Base-by-base conservation (phyloP, 2,329 filamentous ascomycete genomes). In the Ceratocystis eucalypticola region DNA sequence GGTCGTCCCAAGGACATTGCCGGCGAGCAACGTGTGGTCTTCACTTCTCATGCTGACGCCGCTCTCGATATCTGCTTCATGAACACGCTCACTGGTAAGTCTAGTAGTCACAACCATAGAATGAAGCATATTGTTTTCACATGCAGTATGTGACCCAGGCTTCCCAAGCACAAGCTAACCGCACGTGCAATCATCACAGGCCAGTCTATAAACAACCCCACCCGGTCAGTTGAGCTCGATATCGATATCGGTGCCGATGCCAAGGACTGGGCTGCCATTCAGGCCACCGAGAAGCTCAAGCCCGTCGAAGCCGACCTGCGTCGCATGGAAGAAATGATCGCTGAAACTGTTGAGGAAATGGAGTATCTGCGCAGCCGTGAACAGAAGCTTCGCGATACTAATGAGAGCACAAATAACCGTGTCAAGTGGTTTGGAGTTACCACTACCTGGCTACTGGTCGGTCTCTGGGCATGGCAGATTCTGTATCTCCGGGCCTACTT, bases 381-480 rank as follows among this genome's bases (percentile, higher is more conserved):
- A 82, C 91, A 96, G 84, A 96, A 91, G 81, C 83, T 99, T 72
- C 84, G 94, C 75, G 93, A 99, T 79, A 99, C 94, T 71, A 99
- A 99, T 77, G 94, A 99, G 87, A 97, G 93, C 82, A 99, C 94
- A 71, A 99, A 99, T 79, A 94, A 89, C 78, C 85, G 94, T 68
- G 94, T 99, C 73, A 99, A 97, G 82, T 97, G 91, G 91, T 99
- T 99, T 77, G 93, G 93, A 62, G 86, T 96, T 75, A 85, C 87
- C 70, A 97, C 93, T 33, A 97, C 96, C 79, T 88, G 91, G 69
- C 87, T 96, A 81, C 80, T 99, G 71, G 81, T 96, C 71, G 89
- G 84, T 44, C 80, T 99, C 72, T 96, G 94, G 76, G 91, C 80
- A 53, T 99, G 94, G 94, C 94, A 99, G 85, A 89, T 99, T 74